These are phyloP conservation scores for Dendrobium officinale DNA, from an alignment of 106 monocot genomes.

Conservation along the genomic window DNA sequence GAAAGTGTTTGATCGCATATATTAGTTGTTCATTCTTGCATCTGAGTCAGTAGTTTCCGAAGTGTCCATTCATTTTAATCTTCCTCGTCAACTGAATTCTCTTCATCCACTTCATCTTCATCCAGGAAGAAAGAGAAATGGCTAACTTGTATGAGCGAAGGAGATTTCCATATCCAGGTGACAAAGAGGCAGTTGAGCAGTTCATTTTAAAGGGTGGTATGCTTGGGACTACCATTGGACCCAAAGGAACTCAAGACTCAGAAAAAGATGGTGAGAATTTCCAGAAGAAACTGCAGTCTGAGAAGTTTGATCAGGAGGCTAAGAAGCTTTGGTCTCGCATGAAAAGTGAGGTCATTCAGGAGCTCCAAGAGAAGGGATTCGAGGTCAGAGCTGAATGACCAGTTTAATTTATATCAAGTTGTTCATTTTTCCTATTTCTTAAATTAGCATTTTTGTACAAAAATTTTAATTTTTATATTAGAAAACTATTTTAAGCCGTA, in stretches of 20 bases:
- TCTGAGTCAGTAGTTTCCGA: too few relatives aligned
- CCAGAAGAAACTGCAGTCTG: constrained; percentile 72
- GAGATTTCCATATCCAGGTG: constrained; percentile 88
- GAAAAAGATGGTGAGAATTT: constrained; percentile 68
- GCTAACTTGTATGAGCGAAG: constrained; percentile 88
- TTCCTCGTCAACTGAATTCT: too few relatives aligned
- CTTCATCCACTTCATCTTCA: neutral
- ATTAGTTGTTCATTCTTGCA: too few relatives aligned
- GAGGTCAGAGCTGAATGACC: constrained; percentile 45
- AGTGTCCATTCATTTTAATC: too few relatives aligned
- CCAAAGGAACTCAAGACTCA: constrained; percentile 69
- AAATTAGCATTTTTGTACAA: too few relatives aligned
- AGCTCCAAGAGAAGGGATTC: constrained; percentile 92
- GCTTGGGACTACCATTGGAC: constrained; percentile 78
- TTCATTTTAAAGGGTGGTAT: constrained; percentile 79
- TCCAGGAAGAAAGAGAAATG: constrained; percentile 97
- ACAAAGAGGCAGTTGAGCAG: constrained; percentile 85
- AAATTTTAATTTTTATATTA: too few relatives aligned
- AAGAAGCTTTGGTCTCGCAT: constrained; percentile 94
- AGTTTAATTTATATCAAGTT: neutral
- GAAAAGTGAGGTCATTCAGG: constrained; percentile 91
- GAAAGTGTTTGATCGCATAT: too few relatives aligned
- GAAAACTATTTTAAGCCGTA: too few relatives aligned
- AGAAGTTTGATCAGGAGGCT: constrained; percentile 95
- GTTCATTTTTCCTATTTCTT: too few relatives aligned